phyloP scores from a whole-genome alignment of 2,329 filamentous ascomycete genomes.

The Ramularia endophylla region DNA sequence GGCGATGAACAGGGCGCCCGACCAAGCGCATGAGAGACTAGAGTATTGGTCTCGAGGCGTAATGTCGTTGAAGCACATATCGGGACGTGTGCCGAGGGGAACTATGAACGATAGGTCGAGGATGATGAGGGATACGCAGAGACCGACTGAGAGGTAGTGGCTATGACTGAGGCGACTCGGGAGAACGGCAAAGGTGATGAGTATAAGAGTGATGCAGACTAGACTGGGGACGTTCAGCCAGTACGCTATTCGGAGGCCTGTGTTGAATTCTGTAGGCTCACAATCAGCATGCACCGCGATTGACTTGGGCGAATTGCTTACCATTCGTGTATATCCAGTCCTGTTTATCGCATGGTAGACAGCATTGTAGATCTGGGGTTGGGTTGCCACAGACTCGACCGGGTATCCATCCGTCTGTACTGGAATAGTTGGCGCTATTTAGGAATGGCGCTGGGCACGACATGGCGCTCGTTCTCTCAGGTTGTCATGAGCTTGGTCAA shows the following conservation, averaged over 20 bases:
- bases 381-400: conserved; percentile 53
- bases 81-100: conserved; percentile 64
- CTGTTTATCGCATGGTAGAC: conserved; percentile 80
- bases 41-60: conserved; percentile 79
- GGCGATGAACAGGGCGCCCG: conserved; percentile 68
- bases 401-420: conserved; percentile 58
- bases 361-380: conserved; percentile 56
- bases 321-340: conserved; percentile 61
- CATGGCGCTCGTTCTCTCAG: conserved; percentile 30
- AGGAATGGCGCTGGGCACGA: conserved; percentile 63
- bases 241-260: conserved; percentile 23
- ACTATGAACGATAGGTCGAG: conserved; percentile 75
- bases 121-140: conserved; percentile 71
- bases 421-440: conserved; percentile 54
- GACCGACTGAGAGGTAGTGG: conserved; percentile 76
- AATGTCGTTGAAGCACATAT: conserved; percentile 74
- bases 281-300: conserved; percentile 46
- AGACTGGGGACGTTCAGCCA: conserved; percentile 68
- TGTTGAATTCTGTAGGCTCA: conserved; percentile 8
- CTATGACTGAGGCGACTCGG: conserved; percentile 68
- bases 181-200: conserved; percentile 69
- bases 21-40: conserved; percentile 69
- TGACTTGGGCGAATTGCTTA: conserved; percentile 51
- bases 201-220: conserved; percentile 63
- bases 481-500: too few relatives aligned